phyloP scores from a whole-genome alignment of 208 protist genomes.

The Trypanosoma scelopori region DNA sequence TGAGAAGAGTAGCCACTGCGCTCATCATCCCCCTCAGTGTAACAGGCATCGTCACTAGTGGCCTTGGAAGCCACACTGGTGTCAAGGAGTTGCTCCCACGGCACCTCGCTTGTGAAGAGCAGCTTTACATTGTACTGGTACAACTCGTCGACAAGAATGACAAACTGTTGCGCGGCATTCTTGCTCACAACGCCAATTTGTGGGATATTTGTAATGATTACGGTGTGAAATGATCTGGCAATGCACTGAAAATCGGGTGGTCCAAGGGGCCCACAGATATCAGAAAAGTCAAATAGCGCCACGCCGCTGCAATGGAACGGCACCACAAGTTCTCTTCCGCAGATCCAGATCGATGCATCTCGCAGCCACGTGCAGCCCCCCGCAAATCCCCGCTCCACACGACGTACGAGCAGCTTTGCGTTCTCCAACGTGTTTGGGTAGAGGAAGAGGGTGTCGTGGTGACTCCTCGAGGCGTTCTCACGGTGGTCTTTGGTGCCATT shows the following conservation, averaged over 20 bases:
- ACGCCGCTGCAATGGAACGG: constrained; percentile 66
- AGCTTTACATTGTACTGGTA: constrained; percentile 91
- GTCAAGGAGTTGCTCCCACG: constrained; percentile 65
- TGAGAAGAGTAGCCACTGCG: constrained; percentile 59
- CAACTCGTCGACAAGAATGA: constrained; percentile 86
- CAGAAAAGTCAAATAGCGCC: constrained; percentile 79
- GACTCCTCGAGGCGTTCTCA: constrained; percentile 29
- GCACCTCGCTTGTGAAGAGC: constrained; percentile 70
- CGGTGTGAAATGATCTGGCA: constrained; percentile 68
- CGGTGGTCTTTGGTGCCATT: constrained; percentile 60
- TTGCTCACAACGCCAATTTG: constrained; percentile 53
- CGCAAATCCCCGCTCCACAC: constrained; percentile 52
- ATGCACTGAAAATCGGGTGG: constrained; percentile 78
- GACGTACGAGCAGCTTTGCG: constrained; percentile 42
- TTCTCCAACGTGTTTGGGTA: constrained; percentile 60
- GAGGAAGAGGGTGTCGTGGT: constrained; percentile 58
- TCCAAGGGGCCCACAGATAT: constrained; percentile 67
- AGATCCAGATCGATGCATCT: constrained; percentile 55
- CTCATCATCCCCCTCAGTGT: constrained; percentile 84
- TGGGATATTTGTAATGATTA: constrained; percentile 82
- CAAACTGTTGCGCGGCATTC: constrained; percentile 82
- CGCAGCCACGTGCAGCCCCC: constrained; percentile 37
- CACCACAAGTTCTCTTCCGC: constrained; percentile 65
- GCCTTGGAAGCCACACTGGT: constrained; percentile 9
- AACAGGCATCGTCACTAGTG: constrained; percentile 31